Evolutionary conservation across 2,329 filamentous ascomycete species (phyloP), one percentile per base, ranked within the genome.

Genomic region (Aureobasidium lini): DNA sequence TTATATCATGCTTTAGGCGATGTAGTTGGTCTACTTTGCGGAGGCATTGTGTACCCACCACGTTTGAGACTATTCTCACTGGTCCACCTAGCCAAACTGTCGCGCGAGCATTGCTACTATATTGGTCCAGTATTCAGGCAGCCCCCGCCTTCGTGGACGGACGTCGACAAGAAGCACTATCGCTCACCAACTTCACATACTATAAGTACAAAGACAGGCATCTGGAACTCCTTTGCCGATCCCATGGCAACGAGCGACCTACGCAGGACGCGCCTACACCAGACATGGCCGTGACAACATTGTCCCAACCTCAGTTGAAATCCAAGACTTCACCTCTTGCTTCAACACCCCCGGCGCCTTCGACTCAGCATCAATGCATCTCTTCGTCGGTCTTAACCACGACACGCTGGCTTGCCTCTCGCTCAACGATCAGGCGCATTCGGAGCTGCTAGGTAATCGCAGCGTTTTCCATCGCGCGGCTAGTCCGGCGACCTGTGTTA

Each of bases 401-500:
- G 90, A 96, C 68, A 89, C 89, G 0, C 86, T 99, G 68, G 94
- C 97, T 74, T 99, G 99, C 76, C 83, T 99, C 65, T 87, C 88
- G 29, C 86, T 99, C 70, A 95, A 99, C 76, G 95, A 99, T 72
- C 89, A 90, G 52, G 84, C 87, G 29, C 84, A 96, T 61, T 91
- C 90, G 63, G 86, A 95, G 69, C 82, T 95, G 18, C 91, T 92
- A 49, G 92, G 91, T 69, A 83, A 86, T 61, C 88, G 89, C 72
- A 95, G 93, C 44, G 88, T 58, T 83, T 99, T 58, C 94, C 95
- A 43, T 96, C 92, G 60, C 87, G 94, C 73, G 94, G 94, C 72
- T 99, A 95, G 85, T 95, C 92, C 62, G 94, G 99, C 72, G 94
- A 99, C 74, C 84, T 99, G 62, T 97, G 94, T 77, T 99, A 99